These are phyloP conservation scores for Nymphaea thermarum DNA, from an alignment of 164 flowering plant species.

Conservation along the genomic window DNA sequence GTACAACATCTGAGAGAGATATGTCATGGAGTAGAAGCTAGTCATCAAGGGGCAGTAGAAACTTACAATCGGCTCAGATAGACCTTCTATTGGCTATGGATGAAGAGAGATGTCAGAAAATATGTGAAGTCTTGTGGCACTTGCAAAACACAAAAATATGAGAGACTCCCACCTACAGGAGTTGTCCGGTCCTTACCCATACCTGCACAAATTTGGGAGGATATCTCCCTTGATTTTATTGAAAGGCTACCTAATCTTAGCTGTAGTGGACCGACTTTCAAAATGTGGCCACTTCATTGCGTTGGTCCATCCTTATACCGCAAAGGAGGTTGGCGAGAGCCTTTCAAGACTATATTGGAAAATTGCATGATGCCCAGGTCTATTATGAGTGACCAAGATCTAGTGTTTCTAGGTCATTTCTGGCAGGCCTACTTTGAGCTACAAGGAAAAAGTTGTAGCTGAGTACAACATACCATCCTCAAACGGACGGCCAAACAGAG, in stretches of 20 bases:
- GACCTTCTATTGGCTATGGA: background rate
- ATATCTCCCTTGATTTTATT: slow-evolving; percentile 1
- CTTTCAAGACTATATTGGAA: background rate
- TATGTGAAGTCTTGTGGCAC: background rate
- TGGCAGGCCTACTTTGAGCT: background rate
- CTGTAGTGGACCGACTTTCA: background rate
- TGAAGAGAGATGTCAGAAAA: background rate
- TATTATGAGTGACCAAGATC: slow-evolving; percentile 4
- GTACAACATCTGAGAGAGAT: no score
- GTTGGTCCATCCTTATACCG: background rate
- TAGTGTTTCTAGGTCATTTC: slow-evolving; percentile 2
- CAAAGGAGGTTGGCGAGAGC: background rate
- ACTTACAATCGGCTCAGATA: background rate
- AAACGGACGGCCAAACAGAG: slow-evolving; percentile 3
- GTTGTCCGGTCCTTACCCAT: slow-evolving; percentile 1
- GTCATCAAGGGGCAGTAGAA: background rate
- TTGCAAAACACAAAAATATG: background rate
- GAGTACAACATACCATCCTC: background rate
- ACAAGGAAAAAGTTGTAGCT: background rate
- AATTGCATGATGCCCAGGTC: slow-evolving; percentile 6
- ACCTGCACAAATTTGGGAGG: background rate
- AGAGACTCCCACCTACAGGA: background rate
- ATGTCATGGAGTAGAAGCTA: background rate
- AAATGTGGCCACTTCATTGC: slow-evolving; percentile 1
- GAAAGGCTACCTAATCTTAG: slow-evolving; percentile 1